Conservation (phyloP, 1,139 yeast species). For the Suhomyces terraborum region DNA sequence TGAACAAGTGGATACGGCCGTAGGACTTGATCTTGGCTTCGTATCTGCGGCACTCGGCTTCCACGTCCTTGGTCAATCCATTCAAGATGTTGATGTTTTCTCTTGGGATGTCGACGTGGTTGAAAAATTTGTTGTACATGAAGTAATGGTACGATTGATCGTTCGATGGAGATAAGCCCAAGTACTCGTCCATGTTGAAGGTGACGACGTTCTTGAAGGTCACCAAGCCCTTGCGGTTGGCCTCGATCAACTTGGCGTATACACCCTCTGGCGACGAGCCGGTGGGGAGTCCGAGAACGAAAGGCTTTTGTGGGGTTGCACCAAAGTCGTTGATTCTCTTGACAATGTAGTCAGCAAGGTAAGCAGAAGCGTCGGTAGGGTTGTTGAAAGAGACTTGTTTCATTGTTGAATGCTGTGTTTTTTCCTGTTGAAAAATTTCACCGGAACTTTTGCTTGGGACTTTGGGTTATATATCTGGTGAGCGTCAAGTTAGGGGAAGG, state of each 20-base stretch:
- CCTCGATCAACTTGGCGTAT: constrained; percentile 49
- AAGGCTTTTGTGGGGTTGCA: constrained; percentile 53
- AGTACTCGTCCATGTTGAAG: constrained; percentile 66
- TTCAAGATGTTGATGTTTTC: constrained; percentile 59
- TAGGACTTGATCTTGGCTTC: constrained; percentile 52
- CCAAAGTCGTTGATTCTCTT: constrained; percentile 44
- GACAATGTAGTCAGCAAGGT: constrained; percentile 53
- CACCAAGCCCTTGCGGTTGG: constrained; percentile 47
- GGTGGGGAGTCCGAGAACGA: constrained; percentile 64
- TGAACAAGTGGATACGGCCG: constrained; percentile 57
- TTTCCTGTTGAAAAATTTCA: background rate
- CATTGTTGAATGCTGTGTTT: constrained; percentile 21
- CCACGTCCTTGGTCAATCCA: constrained; percentile 51
- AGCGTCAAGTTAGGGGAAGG: background rate
- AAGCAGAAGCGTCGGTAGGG: constrained; percentile 49
- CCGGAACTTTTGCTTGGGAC: background rate
- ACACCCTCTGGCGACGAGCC: constrained; percentile 68
- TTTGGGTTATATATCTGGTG: background rate
- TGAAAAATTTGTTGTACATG: constrained; percentile 60
- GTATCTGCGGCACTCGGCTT: constrained; percentile 51
- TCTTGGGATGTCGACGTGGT: constrained; percentile 58
- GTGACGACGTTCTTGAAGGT: constrained; percentile 59
- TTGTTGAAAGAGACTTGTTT: constrained; percentile 44
- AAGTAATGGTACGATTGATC: constrained; percentile 62
- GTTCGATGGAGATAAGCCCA: constrained; percentile 50